These are phyloP conservation scores for Logfia minima DNA, from an alignment of 129 eudicot species.

Conservation along the genomic window DNA sequence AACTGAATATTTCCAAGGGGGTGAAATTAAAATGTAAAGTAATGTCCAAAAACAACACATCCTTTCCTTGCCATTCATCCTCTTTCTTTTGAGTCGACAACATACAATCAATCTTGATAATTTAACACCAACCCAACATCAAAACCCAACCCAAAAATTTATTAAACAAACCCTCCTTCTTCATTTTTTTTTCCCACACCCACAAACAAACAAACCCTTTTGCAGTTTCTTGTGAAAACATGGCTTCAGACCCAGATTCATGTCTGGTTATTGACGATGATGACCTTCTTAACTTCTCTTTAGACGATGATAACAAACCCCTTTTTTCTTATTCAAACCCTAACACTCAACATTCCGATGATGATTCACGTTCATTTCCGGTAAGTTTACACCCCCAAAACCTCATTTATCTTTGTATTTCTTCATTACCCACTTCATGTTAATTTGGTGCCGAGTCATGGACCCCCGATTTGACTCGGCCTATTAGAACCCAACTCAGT, in stretches of 20 bases:
- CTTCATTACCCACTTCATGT: not conserved
- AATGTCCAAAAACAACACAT: slow-evolving; percentile 34
- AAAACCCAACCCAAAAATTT: not conserved
- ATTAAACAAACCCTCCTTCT: not conserved
- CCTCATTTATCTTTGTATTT: not conserved
- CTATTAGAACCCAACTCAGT: not conserved
- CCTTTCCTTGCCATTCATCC: slow-evolving; percentile 41
- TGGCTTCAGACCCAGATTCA: slow-evolving; percentile 44
- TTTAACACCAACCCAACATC: slow-evolving; percentile 10
- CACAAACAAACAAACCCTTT: not conserved
- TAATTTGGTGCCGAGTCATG: not conserved
- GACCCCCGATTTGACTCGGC: not conserved
- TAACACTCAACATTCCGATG: slow-evolving; percentile 22
- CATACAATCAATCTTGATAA: slow-evolving; percentile 25
- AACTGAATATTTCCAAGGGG: slow-evolving; percentile 2
- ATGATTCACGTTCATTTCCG: slow-evolving; percentile 39
- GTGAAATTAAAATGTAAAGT: slow-evolving; percentile 25
- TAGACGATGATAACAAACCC: slow-evolving; percentile 41
- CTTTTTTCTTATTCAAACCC: slow-evolving; percentile 38
- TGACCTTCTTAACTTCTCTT: slow-evolving; percentile 75
- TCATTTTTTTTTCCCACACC: not conserved
- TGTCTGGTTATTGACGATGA: slow-evolving; percentile 55
- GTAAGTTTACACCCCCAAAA: slow-evolving; percentile 47
- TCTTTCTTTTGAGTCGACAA: not conserved
- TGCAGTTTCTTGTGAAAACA: slow-evolving; percentile 21